A percentile compares a stretch with the other conserved stretches of the same genome.
Conservation (phyloP, 148 eudicot genomes). For the Beta vulgaris region DNA sequence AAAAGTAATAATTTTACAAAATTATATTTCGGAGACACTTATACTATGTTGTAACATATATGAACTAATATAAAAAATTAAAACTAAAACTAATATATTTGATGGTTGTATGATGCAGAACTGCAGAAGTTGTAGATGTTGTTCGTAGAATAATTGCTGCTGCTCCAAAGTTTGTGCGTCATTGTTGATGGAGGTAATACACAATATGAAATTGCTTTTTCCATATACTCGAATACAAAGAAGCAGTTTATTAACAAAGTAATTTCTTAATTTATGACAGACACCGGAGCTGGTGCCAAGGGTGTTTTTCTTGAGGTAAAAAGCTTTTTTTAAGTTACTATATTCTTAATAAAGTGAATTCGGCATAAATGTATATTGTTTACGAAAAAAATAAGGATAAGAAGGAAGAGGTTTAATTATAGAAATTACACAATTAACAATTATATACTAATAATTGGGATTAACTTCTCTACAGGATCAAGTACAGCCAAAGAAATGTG, state of each 20-base stretch:
- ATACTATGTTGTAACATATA: too few species aligned
- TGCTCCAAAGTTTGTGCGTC: constrained; percentile 27
- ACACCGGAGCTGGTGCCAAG: constrained; percentile 42
- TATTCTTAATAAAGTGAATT: too few species aligned
- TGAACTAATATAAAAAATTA: too few species aligned
- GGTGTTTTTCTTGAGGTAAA: constrained; percentile 41
- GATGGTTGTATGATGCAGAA: constrained; percentile 15
- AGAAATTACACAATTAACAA: too few species aligned
- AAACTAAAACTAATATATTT: too few species aligned
- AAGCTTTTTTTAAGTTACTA: too few species aligned
- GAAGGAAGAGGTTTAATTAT: too few species aligned
- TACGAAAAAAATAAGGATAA: too few species aligned
- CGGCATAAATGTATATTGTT: too few species aligned
- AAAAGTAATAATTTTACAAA: too few species aligned
- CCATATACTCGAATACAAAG: neutral
- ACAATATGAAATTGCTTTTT: too few species aligned
- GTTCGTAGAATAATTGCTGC: constrained; percentile 19
- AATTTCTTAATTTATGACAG: neutral
- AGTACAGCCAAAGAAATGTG: constrained; percentile 47
- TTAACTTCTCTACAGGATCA: constrained; percentile 27
- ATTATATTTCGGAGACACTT: too few species aligned
- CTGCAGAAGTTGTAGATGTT: constrained; percentile 25
- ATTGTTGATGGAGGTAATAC: constrained; percentile 30
- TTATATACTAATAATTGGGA: neutral
- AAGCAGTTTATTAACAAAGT: neutral